phyloP scores from a whole-genome alignment of 192 early-diverging fungal species.

The Rhizophagus clarus region DNA sequence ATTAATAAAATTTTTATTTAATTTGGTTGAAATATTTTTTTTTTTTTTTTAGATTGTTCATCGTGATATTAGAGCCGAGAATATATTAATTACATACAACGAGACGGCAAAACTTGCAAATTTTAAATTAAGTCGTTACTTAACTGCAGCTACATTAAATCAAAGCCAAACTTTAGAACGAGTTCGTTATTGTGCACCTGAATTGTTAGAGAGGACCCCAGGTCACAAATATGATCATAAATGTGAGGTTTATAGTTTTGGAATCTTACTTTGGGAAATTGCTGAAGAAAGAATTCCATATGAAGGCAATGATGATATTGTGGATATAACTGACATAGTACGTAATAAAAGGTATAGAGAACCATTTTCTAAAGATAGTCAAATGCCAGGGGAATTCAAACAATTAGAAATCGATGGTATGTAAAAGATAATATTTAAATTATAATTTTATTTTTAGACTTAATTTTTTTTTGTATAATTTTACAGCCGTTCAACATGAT shows the following conservation, averaged over 20 bases:
- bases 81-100: constrained; percentile 20
- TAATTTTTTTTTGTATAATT: neutral
- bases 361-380: neutral
- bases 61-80: constrained; percentile 24
- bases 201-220: neutral
- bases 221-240: neutral
- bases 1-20: too few species aligned
- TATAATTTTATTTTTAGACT: neutral
- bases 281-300: neutral
- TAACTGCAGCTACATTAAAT: neutral
- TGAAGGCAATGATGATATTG: neutral
- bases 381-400: neutral
- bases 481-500: neutral
- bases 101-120: constrained; percentile 20
- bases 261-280: neutral
- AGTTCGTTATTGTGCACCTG: constrained; percentile 1
- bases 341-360: neutral
- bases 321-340: neutral
- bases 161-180: too few species aligned
- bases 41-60: constrained; percentile 1
- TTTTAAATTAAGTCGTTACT: constrained; percentile 6
- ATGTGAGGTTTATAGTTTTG: neutral
- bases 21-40: too few species aligned
- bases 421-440: neutral
- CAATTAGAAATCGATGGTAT: neutral